Evolutionary conservation across 2,329 filamentous ascomycete genomes (phyloP), one percentile per base, ranked within the genome.

Genomic region (Monilinia fructigena): DNA sequence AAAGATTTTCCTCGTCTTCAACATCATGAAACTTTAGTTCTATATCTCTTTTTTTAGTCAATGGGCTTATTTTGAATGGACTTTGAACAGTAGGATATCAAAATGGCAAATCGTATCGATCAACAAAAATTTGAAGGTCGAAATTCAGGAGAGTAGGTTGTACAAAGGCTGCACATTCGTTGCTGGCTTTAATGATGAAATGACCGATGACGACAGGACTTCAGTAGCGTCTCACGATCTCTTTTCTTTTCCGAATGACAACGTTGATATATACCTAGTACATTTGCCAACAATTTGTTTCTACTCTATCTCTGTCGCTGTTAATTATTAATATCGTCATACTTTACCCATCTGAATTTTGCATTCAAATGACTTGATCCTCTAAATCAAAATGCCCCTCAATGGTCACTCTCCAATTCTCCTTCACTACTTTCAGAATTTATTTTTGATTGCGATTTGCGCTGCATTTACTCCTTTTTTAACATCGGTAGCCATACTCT

Each of bases 391-490:
- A n/a, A 65, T 65, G 63, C 63, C 63, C 38, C 63, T 65, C 14
- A 53, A 65, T 47, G 47, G 50, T n/a, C 52, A 18, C 4, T 74
- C 72, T 28, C 69, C 68, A n/a, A 52, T 66, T 26, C 47, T 68
- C 26, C 53, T 70, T 60, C 83, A 86, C 72, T 70, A 78, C 47
- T 73, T 79, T 63, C 83, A 84, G 72, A 84, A 85, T 68, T 56
- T 77, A 18, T 73, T 78, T 23, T 78, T 86, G 20, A 75, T 85
- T 28, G 47, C 69, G 4, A 61, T 75, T 14, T 66, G 69, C 23
- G 35, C 66, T 11, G 53, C 65, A 23, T 69, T 72, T 55, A 53
- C 70, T n/a, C 73, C 74, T 20, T 48, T 73, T 6, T 66, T 68
- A n/a, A 74, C 70, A 2, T 65, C 64, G 16, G 59, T 74, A 28